Evolutionary conservation across 176 grass and related monocot genomes (phyloP), one percentile per base, ranked within the genome.

Genomic region (Zizania latifolia): DNA sequence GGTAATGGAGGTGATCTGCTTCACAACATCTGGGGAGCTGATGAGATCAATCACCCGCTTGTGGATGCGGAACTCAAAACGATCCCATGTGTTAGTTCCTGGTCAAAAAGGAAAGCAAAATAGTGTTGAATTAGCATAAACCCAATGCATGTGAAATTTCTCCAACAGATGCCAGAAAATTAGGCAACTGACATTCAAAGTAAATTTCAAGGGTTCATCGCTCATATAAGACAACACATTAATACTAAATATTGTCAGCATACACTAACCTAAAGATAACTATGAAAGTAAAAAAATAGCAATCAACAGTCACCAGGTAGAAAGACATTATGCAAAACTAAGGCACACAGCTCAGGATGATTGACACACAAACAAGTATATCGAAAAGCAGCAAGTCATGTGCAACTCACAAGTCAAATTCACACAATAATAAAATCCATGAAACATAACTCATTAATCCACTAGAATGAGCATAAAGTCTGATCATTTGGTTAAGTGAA

Each of bases 1-100:
- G n/a, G 63, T 85, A 40, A 89, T 89, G 63, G 87, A 89, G 37
- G 87, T 89, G 57, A 89, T 89, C 71, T 89, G 87, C 82, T 89
- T 89, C 64, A 89, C 87, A 15, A 89, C 87, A 40, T 89, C 87
- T 24, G 82, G 82, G 10, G 87, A 89, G 70, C 82, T 89, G 62
- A 85, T 75, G 63, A 89, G 82, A 45, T 89, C 87, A 50, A 89
- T 89, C 33, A 89, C 87, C 37, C 87, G 76, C 82, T 89, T 89
- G 71, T 89, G 87, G 37, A 89, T 85, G 37, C 82, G 72, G 62
- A 89, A 89, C 45, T 89, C 82, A 9, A 53, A 53, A 53, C 48
- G 48, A 17, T 53, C 48, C 48, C 48, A 53, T 22, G 48, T 53
- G 48, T 89, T 89, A 9, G 87, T 89, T 46, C 87, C 86, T 89